Percentiles rank a stretch among this genome's conserved stretches.
Evolutionary conservation across 257 asterid genomes (phyloP).

Genomic region (Ehretia macrophylla): DNA sequence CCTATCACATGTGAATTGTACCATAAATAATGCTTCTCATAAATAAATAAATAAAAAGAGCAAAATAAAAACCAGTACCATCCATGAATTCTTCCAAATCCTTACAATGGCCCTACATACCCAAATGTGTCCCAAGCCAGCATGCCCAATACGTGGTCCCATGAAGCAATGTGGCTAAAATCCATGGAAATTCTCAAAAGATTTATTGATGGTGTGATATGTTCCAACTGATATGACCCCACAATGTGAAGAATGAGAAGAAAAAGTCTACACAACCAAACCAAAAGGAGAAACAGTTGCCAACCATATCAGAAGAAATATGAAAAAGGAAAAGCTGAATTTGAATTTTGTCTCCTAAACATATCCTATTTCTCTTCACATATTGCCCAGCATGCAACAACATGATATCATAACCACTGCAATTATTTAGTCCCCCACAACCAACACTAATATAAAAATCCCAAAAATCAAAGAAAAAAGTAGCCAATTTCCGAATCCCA

Average conservation of each 20-base stretch:
- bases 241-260: conserved; percentile 33
- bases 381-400: conserved; percentile 30
- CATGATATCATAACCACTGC: conserved; percentile 45
- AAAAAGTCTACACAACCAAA: conserved; percentile 34
- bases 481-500: conserved; percentile 37
- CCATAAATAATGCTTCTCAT: no score
- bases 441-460: conserved; percentile 2
- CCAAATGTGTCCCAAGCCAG: conserved; percentile 14
- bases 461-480: not conserved
- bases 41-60: no score
- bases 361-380: conserved; percentile 19
- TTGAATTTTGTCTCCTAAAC: conserved; percentile 55
- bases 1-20: no score
- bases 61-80: no score
- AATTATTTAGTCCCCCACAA: conserved; percentile 72
- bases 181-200: conserved; percentile 27
- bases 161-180: conserved; percentile 3
- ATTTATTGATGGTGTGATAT: conserved; percentile 18
- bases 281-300: not conserved
- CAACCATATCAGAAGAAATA: not conserved
- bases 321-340: conserved; percentile 26
- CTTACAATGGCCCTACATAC: conserved; percentile 3
- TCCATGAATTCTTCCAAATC: conserved; percentile 11
- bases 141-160: conserved; percentile 26
- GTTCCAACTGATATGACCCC: conserved; percentile 35